These are phyloP conservation scores for Solanum microdontum DNA, from an alignment of 257 asterid species.

Conservation along the genomic window DNA sequence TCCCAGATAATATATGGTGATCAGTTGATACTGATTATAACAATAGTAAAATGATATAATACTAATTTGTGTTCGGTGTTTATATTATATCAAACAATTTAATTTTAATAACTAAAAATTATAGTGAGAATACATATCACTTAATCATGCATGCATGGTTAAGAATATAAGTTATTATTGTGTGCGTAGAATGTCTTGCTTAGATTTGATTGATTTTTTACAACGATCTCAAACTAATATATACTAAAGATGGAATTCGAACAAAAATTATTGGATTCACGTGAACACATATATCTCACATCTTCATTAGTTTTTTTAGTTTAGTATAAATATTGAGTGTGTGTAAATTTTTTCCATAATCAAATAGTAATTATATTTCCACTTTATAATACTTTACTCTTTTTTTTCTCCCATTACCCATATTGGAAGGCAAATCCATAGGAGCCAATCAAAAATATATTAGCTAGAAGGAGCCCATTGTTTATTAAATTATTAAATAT, in stretches of 20 bases:
- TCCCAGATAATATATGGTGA: constrained; percentile 8
- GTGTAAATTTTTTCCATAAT: background rate
- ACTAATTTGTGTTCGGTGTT: background rate
- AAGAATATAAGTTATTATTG: background rate
- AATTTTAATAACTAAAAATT: background rate
- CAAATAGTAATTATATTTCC: background rate
- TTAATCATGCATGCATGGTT: background rate
- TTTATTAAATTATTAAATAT: background rate
- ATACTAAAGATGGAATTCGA: background rate
- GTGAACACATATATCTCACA: background rate
- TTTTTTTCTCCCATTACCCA: background rate
- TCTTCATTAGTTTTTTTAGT: background rate
- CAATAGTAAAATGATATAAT: constrained; percentile 1
- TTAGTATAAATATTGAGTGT: background rate
- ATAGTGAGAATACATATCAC: background rate
- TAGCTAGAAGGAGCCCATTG: background rate
- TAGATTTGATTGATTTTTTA: background rate
- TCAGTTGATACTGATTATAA: background rate
- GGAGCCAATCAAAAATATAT: background rate
- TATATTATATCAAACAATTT: background rate
- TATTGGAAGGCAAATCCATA: background rate
- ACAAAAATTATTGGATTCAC: background rate
- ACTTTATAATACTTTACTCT: background rate
- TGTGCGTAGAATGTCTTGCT: background rate
- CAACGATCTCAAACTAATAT: background rate